These are phyloP conservation scores for Coffea canephora DNA, from an alignment of 257 asterid genomes.

Conservation along the genomic window DNA sequence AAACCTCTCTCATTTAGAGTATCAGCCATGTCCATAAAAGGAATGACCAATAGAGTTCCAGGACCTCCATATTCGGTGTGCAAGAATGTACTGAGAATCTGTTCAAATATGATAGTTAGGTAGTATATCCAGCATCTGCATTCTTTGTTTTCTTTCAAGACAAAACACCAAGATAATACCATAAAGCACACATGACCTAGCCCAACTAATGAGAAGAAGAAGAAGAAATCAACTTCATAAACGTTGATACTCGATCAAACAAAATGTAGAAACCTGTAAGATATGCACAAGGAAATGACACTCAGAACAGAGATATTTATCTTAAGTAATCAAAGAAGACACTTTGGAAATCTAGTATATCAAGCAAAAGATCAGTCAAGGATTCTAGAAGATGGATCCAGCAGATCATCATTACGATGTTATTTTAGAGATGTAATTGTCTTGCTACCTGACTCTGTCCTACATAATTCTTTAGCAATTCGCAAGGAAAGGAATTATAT, in stretches of 20 bases:
- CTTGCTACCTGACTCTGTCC: too few species aligned
- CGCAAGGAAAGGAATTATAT: too few species aligned
- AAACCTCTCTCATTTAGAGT: conserved; percentile 72
- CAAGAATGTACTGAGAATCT: conserved; percentile 72
- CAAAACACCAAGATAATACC: conserved; percentile 4
- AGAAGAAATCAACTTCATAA: neutral
- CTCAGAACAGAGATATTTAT: too few species aligned
- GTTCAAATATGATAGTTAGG: conserved; percentile 13
- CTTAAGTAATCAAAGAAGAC: too few species aligned
- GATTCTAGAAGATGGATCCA: too few species aligned
- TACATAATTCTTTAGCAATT: too few species aligned
- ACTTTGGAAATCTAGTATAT: too few species aligned
- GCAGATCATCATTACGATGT: too few species aligned
- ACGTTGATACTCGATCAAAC: neutral
- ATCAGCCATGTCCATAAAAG: conserved; percentile 89
- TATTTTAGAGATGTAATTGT: too few species aligned
- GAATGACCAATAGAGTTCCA: conserved; percentile 75
- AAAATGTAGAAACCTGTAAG: neutral
- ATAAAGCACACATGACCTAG: neutral
- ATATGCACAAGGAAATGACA: neutral
- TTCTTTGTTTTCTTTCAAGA: neutral
- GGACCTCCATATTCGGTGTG: conserved; percentile 92
- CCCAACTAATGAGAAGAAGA: neutral
- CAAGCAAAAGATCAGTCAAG: too few species aligned
- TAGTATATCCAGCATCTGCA: neutral